Evolutionary conservation across 306 rosid species (phyloP), one percentile per base, ranked within the genome.

Genomic region (Fragaria vesca): DNA sequence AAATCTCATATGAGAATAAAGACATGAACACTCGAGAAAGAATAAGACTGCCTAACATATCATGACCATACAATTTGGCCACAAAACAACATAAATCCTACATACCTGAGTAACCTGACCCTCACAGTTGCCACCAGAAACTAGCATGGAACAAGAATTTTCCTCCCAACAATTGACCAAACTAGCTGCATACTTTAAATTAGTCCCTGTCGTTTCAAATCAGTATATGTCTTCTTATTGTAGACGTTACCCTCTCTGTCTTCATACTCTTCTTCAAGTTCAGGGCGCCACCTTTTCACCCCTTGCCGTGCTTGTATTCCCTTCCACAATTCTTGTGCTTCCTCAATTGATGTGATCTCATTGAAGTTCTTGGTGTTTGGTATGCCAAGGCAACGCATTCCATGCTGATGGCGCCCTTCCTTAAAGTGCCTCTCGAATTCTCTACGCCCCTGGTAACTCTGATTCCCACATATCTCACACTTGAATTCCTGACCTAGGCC

Each of bases 361-460:
- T 92, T 95, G 85, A 95, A 95, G 81, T 95, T 95, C 87, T 95
- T 95, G 47, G 98, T 95, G 83, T 95, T 95, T 36, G 98, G 98
- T 71, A 95, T 95, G 75, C 98, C 98, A 65, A 95, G 98, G 85
- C 98, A 95, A 50, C 97, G 97, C 98, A 95, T 95, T 57, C 98
- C 98, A 74, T 95, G 98, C 73, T 95, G 98, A 84, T 95, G 98
- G 46, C 98, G 97, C 98, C 98, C 91, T 87, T 95, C 97, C 84
- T 92, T 95, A 83, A 95, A 95, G 81, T 95, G 98, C 47, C 98
- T 88, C 79, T 95, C 97, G 80, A 90, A 95, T 70, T 97, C 98
- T 71, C 98, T 88, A 60, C 98, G 98, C 5, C 97, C 98, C 97
- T 97, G 91, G 82, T 95, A 95, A 85, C 98, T 95, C 88, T 92